These are phyloP conservation scores for Solanum megistacrolobum DNA, from an alignment of 257 asterid species.

Conservation along the genomic window DNA sequence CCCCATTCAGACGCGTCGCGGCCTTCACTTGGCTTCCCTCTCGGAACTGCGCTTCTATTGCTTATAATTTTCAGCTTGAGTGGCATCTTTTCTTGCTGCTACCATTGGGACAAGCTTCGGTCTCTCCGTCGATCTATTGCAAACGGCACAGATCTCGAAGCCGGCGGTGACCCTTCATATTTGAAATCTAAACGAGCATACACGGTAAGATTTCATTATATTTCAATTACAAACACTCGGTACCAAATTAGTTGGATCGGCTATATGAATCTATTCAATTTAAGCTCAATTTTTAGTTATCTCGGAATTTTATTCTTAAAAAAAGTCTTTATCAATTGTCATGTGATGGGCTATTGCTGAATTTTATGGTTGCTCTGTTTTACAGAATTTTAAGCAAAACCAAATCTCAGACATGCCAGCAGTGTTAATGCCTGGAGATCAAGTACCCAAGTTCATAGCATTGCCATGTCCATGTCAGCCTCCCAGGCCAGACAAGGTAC, in stretches of 20 bases:
- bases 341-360: background rate
- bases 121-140: conserved; percentile 37
- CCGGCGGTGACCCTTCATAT: conserved; percentile 19
- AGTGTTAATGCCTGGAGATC: conserved; percentile 77
- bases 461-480: conserved; percentile 59
- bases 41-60: conserved; percentile 82
- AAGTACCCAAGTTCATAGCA: conserved; percentile 54
- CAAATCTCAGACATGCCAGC: conserved; percentile 57
- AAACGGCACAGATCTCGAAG: conserved; percentile 19
- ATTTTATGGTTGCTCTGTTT: background rate
- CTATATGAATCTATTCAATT: background rate
- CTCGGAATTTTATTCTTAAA: background rate
- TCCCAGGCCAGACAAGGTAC: conserved; percentile 16
- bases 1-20: conserved; percentile 40
- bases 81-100: conserved; percentile 86
- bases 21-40: conserved; percentile 84
- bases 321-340: too few species aligned
- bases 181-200: conserved; percentile 33
- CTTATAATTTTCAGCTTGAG: conserved; percentile 76
- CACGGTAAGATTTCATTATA: conserved; percentile 19
- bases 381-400: conserved; percentile 35
- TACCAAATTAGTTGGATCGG: background rate
- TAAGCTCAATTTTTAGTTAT: background rate
- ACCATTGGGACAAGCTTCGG: conserved; percentile 95
- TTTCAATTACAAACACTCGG: background rate